Evolutionary conservation across 2,329 filamentous ascomycete species (phyloP).

Genomic region (Epichloe sibirici): DNA sequence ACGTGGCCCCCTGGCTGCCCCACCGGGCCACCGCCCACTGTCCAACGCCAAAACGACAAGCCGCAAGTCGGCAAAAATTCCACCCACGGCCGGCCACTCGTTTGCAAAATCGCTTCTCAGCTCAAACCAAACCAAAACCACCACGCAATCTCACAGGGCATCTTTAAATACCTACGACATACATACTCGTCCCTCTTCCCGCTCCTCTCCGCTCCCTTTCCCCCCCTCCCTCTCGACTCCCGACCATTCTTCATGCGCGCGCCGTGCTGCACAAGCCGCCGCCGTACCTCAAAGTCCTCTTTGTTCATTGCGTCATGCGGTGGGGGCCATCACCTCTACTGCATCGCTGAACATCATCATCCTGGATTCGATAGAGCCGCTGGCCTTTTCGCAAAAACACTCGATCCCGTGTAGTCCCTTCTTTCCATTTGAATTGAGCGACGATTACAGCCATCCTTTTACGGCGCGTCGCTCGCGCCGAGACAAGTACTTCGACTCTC

Average conservation of each 20-base stretch:
- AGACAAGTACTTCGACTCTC: constrained; percentile 37
- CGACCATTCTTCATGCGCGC: constrained; percentile 2
- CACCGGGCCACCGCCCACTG: too few species aligned
- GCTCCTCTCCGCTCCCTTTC: neutral
- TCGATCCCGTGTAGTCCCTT: constrained; percentile 9
- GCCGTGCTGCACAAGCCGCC: constrained; percentile 3
- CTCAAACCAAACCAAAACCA: constrained; percentile 1
- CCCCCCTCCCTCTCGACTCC: constrained; percentile 4
- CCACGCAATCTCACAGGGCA: constrained; percentile 7
- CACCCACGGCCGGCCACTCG: constrained; percentile 1
- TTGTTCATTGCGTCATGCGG: constrained; percentile 36
- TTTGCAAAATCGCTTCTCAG: neutral
- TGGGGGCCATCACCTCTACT: constrained; percentile 43
- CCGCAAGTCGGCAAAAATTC: constrained; percentile 6
- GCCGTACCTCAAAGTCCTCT: neutral
- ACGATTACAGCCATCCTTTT: constrained; percentile 9
- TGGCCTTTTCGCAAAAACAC: constrained; percentile 11
- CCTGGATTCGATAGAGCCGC: constrained; percentile 43
- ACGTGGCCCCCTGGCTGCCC: too few species aligned
- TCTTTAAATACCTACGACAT: constrained; percentile 2
- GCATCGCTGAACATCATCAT: constrained; percentile 33
- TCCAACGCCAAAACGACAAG: neutral
- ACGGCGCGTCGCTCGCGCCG: constrained; percentile 30
- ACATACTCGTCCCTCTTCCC: neutral
- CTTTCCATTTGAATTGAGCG: constrained; percentile 11